Base-by-base conservation (phyloP, 352 stramenopile species). In the Pseudoperonospora humuli region DNA sequence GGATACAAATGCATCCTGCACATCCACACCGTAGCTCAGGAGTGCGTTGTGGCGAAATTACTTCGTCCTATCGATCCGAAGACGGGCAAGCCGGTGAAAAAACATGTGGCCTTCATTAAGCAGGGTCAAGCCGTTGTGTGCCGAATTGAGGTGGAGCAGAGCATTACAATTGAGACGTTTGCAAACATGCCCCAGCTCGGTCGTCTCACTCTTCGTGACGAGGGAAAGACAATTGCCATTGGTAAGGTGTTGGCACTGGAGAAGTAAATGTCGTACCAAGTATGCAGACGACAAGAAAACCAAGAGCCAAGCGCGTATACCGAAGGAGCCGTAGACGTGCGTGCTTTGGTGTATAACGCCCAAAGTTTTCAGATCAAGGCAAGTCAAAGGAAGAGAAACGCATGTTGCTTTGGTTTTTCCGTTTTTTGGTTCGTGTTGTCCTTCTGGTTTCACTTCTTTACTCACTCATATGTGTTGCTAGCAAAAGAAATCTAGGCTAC, bases 141-240 rank as follows among this genome's bases (percentile, higher is more conserved):
- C 54, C 93, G 94, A 59, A 84, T 99, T 48, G 75, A 96, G 46
- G 61, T 98, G 24, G 76, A 82, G 32, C 75, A 96, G 63, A 93
- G 79, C 40, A 95, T 98, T 50, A 97, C 88, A 54, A 67, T 98
- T 32, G 96, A 99, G 52, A 93, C 81, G 5, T 99, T 96, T 53
- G 90, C 96, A 5, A 75, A 83, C 38, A 92, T 97, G 67, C 86
- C 87, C 25, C 96, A 98, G 58, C 74, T 99, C 7, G 96, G 96
- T 27, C 77, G 96, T 48, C 96, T 99, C 57, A 98, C 95, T 31
- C 75, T 99, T 27, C 85, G 96, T 67, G 97, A 98, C 42, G 96
- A 99, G 69, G 96, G 96, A 57, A 98, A 98, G 76, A 98, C 96
- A 20, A 98, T 99, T 50, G 96, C 89, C 21, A 98, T 99, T 63